Evolutionary conservation across 495 filamentous ascomycete species (phyloP).

Genomic region (Xylaria telfairii): DNA sequence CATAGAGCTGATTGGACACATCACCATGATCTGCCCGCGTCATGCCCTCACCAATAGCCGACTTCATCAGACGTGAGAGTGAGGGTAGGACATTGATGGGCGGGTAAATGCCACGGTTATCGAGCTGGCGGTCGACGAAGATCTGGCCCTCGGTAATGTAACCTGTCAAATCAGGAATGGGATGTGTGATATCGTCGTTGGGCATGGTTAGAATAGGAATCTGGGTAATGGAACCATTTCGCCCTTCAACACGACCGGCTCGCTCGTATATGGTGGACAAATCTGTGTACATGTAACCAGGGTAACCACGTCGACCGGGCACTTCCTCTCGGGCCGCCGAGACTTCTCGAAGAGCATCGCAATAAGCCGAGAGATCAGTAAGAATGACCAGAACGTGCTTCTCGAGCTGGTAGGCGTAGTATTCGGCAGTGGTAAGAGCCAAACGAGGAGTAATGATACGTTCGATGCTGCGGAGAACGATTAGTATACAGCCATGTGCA

Average conservation of each 20-base stretch:
- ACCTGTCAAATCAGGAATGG: slow-evolving; percentile 97
- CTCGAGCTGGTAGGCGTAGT: slow-evolving; percentile 99
- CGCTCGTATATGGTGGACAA: slow-evolving; percentile 99
- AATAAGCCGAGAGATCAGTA: slow-evolving; percentile 97
- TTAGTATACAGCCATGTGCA: slow-evolving; percentile 31
- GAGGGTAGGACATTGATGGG: slow-evolving; percentile 99
- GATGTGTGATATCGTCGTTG: slow-evolving; percentile 99
- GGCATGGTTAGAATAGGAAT: slow-evolving; percentile 99
- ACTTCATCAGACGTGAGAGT: slow-evolving; percentile 99
- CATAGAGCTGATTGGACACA: slow-evolving; percentile 99
- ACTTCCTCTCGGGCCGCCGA: slow-evolving; percentile 99
- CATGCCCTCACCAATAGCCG: slow-evolving; percentile 95
- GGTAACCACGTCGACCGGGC: slow-evolving; percentile 98
- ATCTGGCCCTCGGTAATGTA: slow-evolving; percentile 99
- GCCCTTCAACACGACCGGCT: slow-evolving; percentile 95
- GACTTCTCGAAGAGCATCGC: slow-evolving; percentile 97
- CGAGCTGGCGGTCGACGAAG: slow-evolving; percentile 91
- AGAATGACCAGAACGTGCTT: slow-evolving; percentile 99
- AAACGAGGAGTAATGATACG: slow-evolving; percentile 99
- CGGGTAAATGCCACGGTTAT: slow-evolving; percentile 97
- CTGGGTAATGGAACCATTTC: slow-evolving; percentile 98
- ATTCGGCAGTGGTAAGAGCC: slow-evolving; percentile 97
- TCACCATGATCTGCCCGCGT: slow-evolving; percentile 96
- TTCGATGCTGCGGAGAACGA: slow-evolving; percentile 73
- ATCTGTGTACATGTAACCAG: slow-evolving; percentile 99